A percentile compares a stretch with the other conserved stretches of the same genome.
Conservation (phyloP, 345 rosid genomes). For the Hibiscus trionum region DNA sequence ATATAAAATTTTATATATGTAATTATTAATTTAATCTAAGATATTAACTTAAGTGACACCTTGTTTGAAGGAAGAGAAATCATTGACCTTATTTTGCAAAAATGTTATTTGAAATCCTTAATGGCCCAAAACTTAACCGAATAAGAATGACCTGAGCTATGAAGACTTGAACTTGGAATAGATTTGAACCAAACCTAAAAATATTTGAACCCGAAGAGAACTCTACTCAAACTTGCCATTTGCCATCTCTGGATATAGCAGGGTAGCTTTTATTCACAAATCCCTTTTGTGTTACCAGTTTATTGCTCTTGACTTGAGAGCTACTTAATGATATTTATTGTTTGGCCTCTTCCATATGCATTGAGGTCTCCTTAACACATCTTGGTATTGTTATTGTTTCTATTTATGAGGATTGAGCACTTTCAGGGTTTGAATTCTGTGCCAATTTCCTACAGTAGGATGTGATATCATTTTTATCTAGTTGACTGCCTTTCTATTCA, state of each 20-base stretch:
- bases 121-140: not conserved
- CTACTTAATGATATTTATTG: not conserved
- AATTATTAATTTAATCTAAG: not conserved
- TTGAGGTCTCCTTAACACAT: not conserved
- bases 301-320: not conserved
- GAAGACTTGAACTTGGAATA: not conserved
- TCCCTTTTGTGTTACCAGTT: not conserved
- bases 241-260: not conserved
- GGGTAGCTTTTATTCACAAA: not conserved
- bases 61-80: not conserved
- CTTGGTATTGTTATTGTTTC: not conserved
- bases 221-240: not conserved
- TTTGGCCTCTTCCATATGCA: not conserved
- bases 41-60: not conserved
- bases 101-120: not conserved
- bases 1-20: not conserved
- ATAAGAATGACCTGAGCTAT: not conserved
- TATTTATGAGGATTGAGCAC: not conserved
- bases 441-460: not conserved
- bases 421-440: constrained; percentile 1
- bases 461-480: not conserved
- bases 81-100: not conserved
- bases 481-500: constrained; percentile 18
- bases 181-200: not conserved
- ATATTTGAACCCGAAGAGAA: not conserved